phyloP scores from a whole-genome alignment of 73 alveolate species.

The Paraurostyla sp. region DNA sequence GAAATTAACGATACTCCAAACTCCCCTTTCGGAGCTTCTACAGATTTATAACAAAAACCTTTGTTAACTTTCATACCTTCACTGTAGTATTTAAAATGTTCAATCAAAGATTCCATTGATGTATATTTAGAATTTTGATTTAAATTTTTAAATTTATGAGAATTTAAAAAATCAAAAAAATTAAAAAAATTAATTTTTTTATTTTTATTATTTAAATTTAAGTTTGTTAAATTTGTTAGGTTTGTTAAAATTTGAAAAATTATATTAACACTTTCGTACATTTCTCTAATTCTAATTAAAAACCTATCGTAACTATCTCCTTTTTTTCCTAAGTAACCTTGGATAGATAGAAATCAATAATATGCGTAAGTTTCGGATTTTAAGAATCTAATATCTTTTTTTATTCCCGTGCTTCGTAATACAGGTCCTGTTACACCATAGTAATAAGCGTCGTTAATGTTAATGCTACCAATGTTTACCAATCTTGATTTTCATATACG shows the following conservation, averaged over 20 bases:
- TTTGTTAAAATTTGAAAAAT: slow-evolving; percentile 56
- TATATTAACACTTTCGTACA: slow-evolving; percentile 59
- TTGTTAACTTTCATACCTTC: slow-evolving; percentile 56
- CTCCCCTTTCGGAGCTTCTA: slow-evolving; percentile 75
- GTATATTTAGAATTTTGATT: slow-evolving; percentile 18
- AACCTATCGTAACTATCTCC: slow-evolving; percentile 70
- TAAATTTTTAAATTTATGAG: background rate
- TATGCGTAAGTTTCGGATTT: slow-evolving; percentile 27
- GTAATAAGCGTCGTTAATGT: background rate
- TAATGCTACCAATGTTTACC: slow-evolving; percentile 60
- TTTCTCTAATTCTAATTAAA: slow-evolving; percentile 65
- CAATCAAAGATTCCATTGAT: slow-evolving; percentile 58
- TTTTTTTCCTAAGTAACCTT: slow-evolving; percentile 56
- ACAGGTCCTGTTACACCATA: slow-evolving; percentile 60
- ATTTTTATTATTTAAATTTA: background rate
- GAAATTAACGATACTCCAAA: slow-evolving; percentile 65
- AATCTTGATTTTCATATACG: slow-evolving; percentile 62
- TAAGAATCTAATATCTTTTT: slow-evolving; percentile 53
- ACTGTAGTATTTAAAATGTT: slow-evolving; percentile 66
- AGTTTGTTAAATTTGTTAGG: background rate
- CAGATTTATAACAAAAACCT: slow-evolving; percentile 48
- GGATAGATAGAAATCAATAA: slow-evolving; percentile 48
- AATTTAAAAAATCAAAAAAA: slow-evolving; percentile 7
- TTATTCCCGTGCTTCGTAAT: slow-evolving; percentile 54
- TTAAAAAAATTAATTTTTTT: background rate